Base-by-base conservation (phyloP, 2,329 filamentous ascomycete species). In the Colletotrichum neosansevieriae region DNA sequence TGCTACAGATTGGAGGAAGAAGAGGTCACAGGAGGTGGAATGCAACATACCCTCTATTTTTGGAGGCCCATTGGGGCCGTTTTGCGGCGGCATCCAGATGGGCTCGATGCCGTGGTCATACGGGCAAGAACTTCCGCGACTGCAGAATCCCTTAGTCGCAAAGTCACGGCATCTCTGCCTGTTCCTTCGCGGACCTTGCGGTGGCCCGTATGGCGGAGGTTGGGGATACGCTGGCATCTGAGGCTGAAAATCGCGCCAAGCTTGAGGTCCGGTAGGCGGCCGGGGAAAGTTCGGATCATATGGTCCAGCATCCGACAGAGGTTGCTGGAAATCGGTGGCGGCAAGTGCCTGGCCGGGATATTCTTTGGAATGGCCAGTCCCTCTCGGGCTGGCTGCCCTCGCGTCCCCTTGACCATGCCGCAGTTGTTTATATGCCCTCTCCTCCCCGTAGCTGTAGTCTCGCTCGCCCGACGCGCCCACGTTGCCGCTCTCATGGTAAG, bases 81-180 rank as follows among this genome's bases (percentile, higher is more conserved):
- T 61, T 6, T 47, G 57, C 15, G 65, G 57, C 15, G 65, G 56
- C 17, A 70, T 17, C 60, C 60, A 61, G 29, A 69, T 61, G n/a
- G 69, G 66, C 51, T 70, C 65, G 75, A 54, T 83, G 9, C 87
- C 88, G 75, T 95, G 92, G 72, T 93, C 89, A 73, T 87, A 94
- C 44, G 83, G 85, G 78, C 92, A 94, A 21, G 84, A 86, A 72
- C 83, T 88, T 3, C 91, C 91, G 44, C 89, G 82, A 6, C 88
- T 85, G 75, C 92, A 94, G 73, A 87, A 93, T 0, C 92, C 92
- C 72, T 92, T 92, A 1, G 81, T 87, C 66, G 93, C 91, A 73
- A 92, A 94, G 76, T 93, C 90, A 65, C 86, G 84, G 74, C 92
- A 94, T 66, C 88, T 83, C 64, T 83, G 78, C 70, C 79, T 82